Evolutionary conservation across 1,284 basidiomycete genomes (phyloP).

Genomic region (Phenoliferia sp.): DNA sequence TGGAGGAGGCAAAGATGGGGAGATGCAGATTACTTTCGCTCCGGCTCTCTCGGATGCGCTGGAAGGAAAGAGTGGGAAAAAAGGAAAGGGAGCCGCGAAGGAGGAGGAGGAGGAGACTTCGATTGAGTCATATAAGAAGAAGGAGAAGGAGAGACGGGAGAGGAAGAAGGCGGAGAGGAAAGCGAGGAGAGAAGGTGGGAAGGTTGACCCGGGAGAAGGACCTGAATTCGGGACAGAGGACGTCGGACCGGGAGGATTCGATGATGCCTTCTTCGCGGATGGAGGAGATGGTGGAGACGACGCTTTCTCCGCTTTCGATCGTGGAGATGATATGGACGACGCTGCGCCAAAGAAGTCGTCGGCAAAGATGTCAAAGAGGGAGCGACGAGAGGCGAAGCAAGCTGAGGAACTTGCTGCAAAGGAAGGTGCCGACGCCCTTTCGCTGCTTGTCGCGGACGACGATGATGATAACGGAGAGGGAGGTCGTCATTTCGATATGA

Average conservation of each 20-base stretch:
- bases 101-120: slow-evolving; percentile 64
- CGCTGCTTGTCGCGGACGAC: slow-evolving; percentile 56
- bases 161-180: slow-evolving; percentile 53
- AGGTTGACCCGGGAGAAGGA: slow-evolving; percentile 13
- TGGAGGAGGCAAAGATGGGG: slow-evolving; percentile 13
- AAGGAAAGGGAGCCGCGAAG: slow-evolving; percentile 44
- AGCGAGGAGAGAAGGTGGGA: slow-evolving; percentile 39
- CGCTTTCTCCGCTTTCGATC: slow-evolving; percentile 61
- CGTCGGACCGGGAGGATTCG: slow-evolving; percentile 30
- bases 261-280: slow-evolving; percentile 35
- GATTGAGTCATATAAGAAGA: slow-evolving; percentile 70
- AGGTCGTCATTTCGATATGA: slow-evolving; percentile 80
- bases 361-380: slow-evolving; percentile 40
- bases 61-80: slow-evolving; percentile 20
- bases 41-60: slow-evolving; percentile 59
- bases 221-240: slow-evolving; percentile 26
- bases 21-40: slow-evolving; percentile 90
- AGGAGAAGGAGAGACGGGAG: slow-evolving; percentile 79
- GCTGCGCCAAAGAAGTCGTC: slow-evolving; percentile 36
- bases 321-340: slow-evolving; percentile 42
- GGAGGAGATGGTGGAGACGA: slow-evolving; percentile 43
- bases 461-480: slow-evolving; percentile 47
- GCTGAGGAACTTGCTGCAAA: slow-evolving; percentile 25
- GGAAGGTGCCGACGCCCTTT: slow-evolving; percentile 56
- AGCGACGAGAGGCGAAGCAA: slow-evolving; percentile 25